Base-by-base conservation (phyloP, 305 asterid genomes). In the Solanum hybrid region DNA sequence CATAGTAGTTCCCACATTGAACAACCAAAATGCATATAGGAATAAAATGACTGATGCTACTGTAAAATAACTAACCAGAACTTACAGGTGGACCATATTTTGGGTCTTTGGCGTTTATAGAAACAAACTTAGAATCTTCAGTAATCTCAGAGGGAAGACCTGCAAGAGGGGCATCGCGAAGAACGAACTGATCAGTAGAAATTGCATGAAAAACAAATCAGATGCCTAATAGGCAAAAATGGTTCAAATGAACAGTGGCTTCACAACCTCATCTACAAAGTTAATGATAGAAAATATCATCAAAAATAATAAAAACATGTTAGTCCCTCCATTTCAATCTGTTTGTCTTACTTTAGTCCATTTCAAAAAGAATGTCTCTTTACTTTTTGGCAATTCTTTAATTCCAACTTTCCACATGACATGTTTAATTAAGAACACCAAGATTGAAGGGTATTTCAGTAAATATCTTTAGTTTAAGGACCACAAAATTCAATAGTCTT, bases 61-160 rank as follows among this genome's bases (percentile, higher is more conserved):
- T 51, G 76, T 87, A 85, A 90, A 61, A 85, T 91, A 91, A 95
- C 95, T 92, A 89, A 95, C 93, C 94, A 91, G 90, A 94, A 96
- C 98, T 97, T 96, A 97, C 99, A 90, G 99, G 98, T 89, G 99
- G 99, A 92, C 98, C 99, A 86, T 87, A 97, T 80, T 87, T 91
- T 67, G 96, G 94, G 87, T 95, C 96, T 87, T 97, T 97, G 1
- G 97, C 91, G 88, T 93, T 91, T 42, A 97, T 92, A 86, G 97
- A 97, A 42, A 95, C 98, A 90, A 97, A 97, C 92, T 96, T 97
- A 89, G 98, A 95, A 86, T 96, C 99, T 92, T 96, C 99, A 78
- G 80, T 89, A 91, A 96, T 90, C 92, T 96, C 98, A 86, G 92
- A 9, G 10, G 99, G 97, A 92, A 93, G 91, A 89, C 93, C 99